A percentile compares a stretch with the other conserved stretches of the same genome.
Conservation (phyloP, 1,284 basidiomycete genomes). For the Salmacisia buchloeana region DNA sequence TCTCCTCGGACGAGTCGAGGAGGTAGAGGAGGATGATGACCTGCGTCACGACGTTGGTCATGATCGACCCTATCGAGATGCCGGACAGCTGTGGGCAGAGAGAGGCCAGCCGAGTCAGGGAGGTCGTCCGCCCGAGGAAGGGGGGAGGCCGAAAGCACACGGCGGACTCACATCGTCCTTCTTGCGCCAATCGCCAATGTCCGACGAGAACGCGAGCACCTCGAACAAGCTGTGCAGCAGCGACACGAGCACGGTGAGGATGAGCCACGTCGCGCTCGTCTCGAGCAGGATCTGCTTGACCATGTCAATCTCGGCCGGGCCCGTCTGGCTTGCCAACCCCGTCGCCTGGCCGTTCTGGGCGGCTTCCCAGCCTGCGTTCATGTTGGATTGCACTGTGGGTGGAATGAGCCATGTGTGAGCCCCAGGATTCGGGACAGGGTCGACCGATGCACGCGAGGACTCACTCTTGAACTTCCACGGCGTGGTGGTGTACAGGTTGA, state of each 20-base stretch:
- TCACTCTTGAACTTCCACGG: constrained; percentile 48
- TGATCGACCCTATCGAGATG: constrained; percentile 59
- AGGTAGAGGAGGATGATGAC: constrained; percentile 83
- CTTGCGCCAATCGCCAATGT: constrained; percentile 89
- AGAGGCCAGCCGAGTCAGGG: not conserved
- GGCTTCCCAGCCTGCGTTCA: constrained; percentile 45
- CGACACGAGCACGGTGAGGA: constrained; percentile 67
- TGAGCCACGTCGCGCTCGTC: constrained; percentile 85
- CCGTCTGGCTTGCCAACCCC: constrained; percentile 74
- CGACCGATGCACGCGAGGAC: no score
- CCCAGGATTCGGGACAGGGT: not conserved
- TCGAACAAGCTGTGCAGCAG: constrained; percentile 73
- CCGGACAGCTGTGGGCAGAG: constrained; percentile 52
- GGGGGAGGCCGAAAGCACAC: no score
- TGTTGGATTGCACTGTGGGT: not conserved
- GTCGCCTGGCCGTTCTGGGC: constrained; percentile 64
- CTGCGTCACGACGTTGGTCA: constrained; percentile 83
- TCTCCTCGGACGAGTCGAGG: constrained; percentile 89
- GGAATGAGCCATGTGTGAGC: not conserved
- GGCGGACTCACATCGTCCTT: constrained; percentile 59
- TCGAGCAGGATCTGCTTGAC: constrained; percentile 54
- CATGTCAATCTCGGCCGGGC: constrained; percentile 65
- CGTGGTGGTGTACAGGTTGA: constrained; percentile 72
- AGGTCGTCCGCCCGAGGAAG: not conserved
- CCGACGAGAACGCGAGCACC: constrained; percentile 54